A percentile compares a stretch with the other conserved stretches of the same genome.
Conservation (phyloP, 495 filamentous ascomycete species). For the Diplogelasinospora grovesii region DNA sequence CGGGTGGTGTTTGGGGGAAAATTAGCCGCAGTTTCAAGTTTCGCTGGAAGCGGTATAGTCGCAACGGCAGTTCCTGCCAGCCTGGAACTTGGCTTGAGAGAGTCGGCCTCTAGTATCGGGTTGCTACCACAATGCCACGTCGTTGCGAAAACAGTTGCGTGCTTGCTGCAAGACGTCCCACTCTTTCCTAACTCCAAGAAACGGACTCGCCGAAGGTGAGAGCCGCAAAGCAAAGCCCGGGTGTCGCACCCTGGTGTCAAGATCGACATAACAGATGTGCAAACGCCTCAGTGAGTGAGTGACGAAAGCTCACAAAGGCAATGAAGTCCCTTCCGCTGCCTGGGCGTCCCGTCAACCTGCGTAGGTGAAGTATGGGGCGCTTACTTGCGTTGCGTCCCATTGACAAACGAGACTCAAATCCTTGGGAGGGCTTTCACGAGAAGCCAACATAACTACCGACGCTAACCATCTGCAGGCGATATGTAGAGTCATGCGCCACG, state of each 20-base stretch:
- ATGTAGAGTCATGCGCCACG: constrained; percentile 13
- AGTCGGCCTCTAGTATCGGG: background rate
- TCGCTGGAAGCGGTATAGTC: constrained; percentile 13
- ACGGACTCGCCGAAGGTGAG: background rate
- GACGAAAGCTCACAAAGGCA: too few relatives aligned
- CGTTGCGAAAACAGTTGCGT: too few relatives aligned
- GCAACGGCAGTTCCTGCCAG: constrained; percentile 21
- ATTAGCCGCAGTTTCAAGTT: constrained; percentile 35
- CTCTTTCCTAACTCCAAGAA: constrained; percentile 1
- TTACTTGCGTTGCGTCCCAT: too few relatives aligned
- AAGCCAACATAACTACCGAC: constrained; percentile 12
- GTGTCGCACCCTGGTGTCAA: constrained; percentile 5
- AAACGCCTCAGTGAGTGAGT: too few relatives aligned
- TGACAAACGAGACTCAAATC: too few relatives aligned
- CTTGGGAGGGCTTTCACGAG: background rate
- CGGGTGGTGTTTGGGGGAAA: constrained; percentile 21
- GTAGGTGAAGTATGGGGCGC: too few relatives aligned
- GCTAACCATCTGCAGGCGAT: constrained; percentile 6
- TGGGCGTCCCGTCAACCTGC: too few relatives aligned
- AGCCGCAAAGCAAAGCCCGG: constrained; percentile 4
- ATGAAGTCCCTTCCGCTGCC: too few relatives aligned
- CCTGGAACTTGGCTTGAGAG: constrained; percentile 13
- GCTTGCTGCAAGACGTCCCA: too few relatives aligned
- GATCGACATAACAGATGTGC: constrained; percentile 9
- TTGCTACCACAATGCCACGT: too few relatives aligned